Conservation (phyloP, 345 rosid genomes). For the Populus ilicifolia region DNA sequence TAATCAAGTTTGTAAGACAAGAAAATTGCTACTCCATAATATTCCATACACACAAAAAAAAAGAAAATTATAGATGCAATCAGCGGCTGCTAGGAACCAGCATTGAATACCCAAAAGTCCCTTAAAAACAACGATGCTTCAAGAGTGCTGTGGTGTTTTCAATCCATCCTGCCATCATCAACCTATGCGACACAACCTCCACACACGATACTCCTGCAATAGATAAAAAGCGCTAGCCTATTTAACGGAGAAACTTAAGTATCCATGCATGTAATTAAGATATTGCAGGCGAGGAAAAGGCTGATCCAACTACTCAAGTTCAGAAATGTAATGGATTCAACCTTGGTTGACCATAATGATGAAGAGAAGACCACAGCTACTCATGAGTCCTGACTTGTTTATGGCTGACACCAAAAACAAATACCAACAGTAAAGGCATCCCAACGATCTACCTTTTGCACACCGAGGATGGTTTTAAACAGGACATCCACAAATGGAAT, state of each 20-base stretch:
- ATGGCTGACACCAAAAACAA: background rate
- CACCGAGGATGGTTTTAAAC: no score
- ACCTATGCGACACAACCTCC: slow-evolving; percentile 64
- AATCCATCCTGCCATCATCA: background rate
- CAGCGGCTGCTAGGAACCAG: slow-evolving; percentile 7
- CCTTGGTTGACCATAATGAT: background rate
- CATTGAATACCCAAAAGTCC: background rate
- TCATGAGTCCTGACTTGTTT: background rate
- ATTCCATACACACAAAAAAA: no score
- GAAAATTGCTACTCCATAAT: background rate
- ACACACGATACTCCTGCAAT: slow-evolving; percentile 64
- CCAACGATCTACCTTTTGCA: no score
- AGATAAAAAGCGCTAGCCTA: background rate
- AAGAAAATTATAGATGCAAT: background rate
- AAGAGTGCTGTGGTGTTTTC: background rate
- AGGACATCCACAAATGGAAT: no score
- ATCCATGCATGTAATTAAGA: no score
- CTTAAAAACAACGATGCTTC: background rate
- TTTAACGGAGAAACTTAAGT: no score
- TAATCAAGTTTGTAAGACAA: background rate
- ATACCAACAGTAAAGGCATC: no score
- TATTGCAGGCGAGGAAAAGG: no score
- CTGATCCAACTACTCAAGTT: no score
- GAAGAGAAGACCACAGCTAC: background rate
- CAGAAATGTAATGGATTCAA: no score